Evolutionary conservation across 495 filamentous ascomycete species (phyloP).

Genomic region (Aspergillus affinis): DNA sequence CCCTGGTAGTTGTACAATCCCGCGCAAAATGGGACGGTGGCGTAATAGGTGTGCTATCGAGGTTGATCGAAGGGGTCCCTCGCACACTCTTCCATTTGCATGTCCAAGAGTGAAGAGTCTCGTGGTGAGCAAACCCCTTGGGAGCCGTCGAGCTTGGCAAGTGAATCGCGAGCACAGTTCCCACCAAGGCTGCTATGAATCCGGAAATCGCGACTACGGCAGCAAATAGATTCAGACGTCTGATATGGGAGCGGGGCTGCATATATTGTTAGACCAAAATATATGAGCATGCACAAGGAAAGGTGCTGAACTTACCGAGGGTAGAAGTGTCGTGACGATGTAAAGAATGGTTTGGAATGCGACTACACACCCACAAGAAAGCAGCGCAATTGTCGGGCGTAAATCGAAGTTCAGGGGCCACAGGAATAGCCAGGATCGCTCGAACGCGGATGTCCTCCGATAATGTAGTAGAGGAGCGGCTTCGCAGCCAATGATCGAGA

Average conservation of each 20-base stretch:
- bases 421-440: slow-evolving; percentile 40
- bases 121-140: slow-evolving; percentile 35
- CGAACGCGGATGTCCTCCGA: slow-evolving; percentile 34
- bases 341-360: slow-evolving; percentile 40
- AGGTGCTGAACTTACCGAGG: slow-evolving; percentile 36
- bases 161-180: slow-evolving; percentile 43
- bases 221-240: slow-evolving; percentile 40
- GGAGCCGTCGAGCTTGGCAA: slow-evolving; percentile 40
- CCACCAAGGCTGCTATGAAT: slow-evolving; percentile 42
- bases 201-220: slow-evolving; percentile 33
- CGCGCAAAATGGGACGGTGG: slow-evolving; percentile 41
- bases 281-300: background rate
- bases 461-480: slow-evolving; percentile 43
- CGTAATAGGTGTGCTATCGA: slow-evolving; percentile 8
- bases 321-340: slow-evolving; percentile 40
- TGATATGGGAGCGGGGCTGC: slow-evolving; percentile 40
- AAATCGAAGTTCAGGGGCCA: slow-evolving; percentile 53
- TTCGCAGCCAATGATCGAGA: slow-evolving; percentile 44
- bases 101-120: slow-evolving; percentile 53
- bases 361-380: slow-evolving; percentile 47
- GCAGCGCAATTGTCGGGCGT: slow-evolving; percentile 42
- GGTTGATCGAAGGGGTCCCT: slow-evolving; percentile 1
- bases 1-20: slow-evolving; percentile 42
- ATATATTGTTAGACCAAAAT: background rate
- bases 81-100: slow-evolving; percentile 45